phyloP scores from a whole-genome alignment of 768 basidiomycete genomes.

The Pholiota microspora region DNA sequence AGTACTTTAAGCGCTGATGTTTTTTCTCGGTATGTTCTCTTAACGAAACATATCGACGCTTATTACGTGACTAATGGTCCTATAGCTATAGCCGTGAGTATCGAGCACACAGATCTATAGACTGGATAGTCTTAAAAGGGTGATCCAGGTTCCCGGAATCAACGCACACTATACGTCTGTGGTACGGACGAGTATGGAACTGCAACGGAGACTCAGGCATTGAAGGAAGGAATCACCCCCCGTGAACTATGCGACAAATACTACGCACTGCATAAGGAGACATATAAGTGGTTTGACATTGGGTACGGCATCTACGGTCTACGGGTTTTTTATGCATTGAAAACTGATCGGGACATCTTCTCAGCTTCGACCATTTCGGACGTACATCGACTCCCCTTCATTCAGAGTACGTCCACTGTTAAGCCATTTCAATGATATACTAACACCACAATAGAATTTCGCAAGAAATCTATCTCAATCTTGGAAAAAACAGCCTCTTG shows the following conservation, averaged over 20 bases:
- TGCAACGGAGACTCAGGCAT: constrained; percentile 95
- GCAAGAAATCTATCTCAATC: constrained; percentile 85
- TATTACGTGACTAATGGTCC: constrained; percentile 2
- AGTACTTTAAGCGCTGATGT: constrained; percentile 97
- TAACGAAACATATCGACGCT: not conserved
- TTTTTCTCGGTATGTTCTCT: constrained; percentile 76
- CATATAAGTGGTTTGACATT: constrained; percentile 98
- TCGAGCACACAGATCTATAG: not conserved
- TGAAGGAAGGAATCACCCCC: constrained; percentile 83
- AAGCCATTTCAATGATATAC: not conserved
- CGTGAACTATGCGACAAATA: constrained; percentile 89
- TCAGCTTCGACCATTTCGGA: constrained; percentile 93
- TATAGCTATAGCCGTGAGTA: constrained; percentile 60
- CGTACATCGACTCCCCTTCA: constrained; percentile 90
- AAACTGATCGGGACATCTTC: constrained; percentile 7
- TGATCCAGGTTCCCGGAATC: constrained; percentile 66
- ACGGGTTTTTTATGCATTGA: not conserved
- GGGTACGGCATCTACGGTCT: constrained; percentile 45
- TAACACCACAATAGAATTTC: constrained; percentile 59
- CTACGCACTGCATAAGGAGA: constrained; percentile 81
- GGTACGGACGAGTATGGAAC: constrained; percentile 99
- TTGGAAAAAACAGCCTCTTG: constrained; percentile 74
- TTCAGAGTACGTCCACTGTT: constrained; percentile 60
- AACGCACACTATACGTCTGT: constrained; percentile 90
- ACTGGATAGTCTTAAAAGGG: not conserved